These are phyloP conservation scores for Phytopythium oedochilum DNA, from an alignment of 352 stramenopile species.

Conservation along the genomic window DNA sequence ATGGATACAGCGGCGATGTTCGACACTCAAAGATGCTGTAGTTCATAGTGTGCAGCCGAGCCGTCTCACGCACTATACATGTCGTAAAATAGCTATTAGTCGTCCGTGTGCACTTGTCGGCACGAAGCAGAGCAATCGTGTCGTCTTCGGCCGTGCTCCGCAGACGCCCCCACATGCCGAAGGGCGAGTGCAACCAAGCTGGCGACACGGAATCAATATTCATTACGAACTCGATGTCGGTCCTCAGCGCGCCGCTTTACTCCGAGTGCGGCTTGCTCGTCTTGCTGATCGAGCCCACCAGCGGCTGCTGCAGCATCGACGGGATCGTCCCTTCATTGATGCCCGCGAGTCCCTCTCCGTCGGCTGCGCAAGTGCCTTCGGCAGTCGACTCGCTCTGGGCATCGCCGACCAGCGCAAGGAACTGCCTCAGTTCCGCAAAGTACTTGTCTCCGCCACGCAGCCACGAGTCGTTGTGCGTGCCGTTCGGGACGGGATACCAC, in stretches of 20 bases:
- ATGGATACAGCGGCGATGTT: too few relatives aligned
- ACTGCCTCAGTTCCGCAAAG: constrained; percentile 62
- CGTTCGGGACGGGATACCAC: constrained; percentile 81
- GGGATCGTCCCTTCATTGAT: constrained; percentile 59
- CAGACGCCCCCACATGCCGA: too few relatives aligned
- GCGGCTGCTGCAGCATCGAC: constrained; percentile 60
- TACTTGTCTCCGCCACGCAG: constrained; percentile 87
- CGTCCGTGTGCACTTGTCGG: too few relatives aligned
- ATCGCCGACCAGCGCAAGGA: constrained; percentile 42
- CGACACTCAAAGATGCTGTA: too few relatives aligned
- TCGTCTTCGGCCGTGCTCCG: too few relatives aligned
- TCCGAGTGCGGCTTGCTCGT: constrained; percentile 27
- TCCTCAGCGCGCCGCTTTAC: constrained; percentile 5
- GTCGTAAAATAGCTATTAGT: too few relatives aligned
- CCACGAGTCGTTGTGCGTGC: constrained; percentile 95
- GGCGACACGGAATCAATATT: too few relatives aligned
- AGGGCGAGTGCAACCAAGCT: too few relatives aligned
- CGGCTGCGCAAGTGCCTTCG: constrained; percentile 8
- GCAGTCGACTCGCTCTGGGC: not conserved
- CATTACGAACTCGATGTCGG: too few relatives aligned
- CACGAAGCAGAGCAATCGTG: too few relatives aligned
- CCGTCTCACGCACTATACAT: too few relatives aligned
- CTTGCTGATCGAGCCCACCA: constrained; percentile 31
- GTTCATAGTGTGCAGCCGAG: too few relatives aligned
- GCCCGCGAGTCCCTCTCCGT: constrained; percentile 2